phyloP scores from a whole-genome alignment of 2,329 filamentous ascomycete species.

The Fusarium lyarnte region DNA sequence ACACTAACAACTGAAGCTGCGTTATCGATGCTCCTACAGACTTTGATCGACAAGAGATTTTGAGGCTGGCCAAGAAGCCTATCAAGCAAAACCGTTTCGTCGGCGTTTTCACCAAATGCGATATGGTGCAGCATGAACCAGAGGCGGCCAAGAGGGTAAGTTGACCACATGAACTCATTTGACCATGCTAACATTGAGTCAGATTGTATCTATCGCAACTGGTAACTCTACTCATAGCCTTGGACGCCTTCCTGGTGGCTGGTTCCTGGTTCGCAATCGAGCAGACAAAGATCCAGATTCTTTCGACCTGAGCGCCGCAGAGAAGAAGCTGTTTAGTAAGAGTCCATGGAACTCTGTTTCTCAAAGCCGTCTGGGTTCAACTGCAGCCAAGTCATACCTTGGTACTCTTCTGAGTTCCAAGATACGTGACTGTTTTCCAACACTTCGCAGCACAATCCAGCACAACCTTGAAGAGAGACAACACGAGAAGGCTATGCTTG shows the following conservation, averaged over 20 bases:
- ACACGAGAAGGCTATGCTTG: conserved; percentile 29
- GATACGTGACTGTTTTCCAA: conserved; percentile 48
- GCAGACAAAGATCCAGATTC: conserved; percentile 36
- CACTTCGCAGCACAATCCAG: conserved; percentile 39
- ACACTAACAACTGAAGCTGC: conserved; percentile 40
- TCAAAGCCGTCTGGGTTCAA: conserved; percentile 41
- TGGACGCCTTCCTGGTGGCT: conserved; percentile 35
- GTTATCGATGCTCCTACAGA: conserved; percentile 47
- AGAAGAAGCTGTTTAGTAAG: conserved; percentile 42
- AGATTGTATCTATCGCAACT: conserved; percentile 29
- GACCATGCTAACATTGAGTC: neutral
- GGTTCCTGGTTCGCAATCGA: conserved; percentile 52
- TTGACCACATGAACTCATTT: rapidly evolving
- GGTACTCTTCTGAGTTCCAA: conserved; percentile 47
- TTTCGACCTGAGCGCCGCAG: conserved; percentile 42
- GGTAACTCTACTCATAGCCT: neutral
- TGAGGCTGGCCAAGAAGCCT: conserved; percentile 40
- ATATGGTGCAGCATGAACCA: conserved; percentile 34
- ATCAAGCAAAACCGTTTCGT: conserved; percentile 46
- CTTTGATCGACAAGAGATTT: conserved; percentile 45
- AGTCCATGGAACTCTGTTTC: conserved; percentile 44
- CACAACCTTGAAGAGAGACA: conserved; percentile 30
- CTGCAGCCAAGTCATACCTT: conserved; percentile 44
- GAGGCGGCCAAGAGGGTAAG: conserved; percentile 14
- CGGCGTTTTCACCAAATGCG: conserved; percentile 53